A percentile compares a stretch with the other conserved stretches of the same genome.
phyloP scores from a whole-genome alignment of 352 stramenopile species.

The Peronospora farinosa region DNA sequence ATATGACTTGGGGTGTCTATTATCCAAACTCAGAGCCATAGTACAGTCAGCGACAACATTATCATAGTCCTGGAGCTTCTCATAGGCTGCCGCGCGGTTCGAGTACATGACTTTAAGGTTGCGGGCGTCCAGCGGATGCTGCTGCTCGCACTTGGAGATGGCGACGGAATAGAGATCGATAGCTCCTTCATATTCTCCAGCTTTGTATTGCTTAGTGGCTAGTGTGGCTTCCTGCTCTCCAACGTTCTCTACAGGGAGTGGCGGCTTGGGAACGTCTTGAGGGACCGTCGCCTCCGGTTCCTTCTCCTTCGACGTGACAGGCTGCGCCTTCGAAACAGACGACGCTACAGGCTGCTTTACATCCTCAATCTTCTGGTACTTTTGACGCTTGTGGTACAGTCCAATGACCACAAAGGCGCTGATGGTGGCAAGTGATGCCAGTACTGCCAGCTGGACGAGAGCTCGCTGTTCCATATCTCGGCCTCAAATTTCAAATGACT shows the following conservation, averaged over 20 bases:
- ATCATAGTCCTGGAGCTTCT: constrained; percentile 57
- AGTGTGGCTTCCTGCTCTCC: constrained; percentile 60
- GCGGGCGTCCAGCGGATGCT: constrained; percentile 49
- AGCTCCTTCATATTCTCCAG: constrained; percentile 53
- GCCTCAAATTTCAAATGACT: constrained; percentile 1
- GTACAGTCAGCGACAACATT: constrained; percentile 61
- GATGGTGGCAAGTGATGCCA: constrained; percentile 65
- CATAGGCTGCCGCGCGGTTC: constrained; percentile 70
- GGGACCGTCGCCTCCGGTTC: constrained; percentile 15
- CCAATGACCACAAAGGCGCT: constrained; percentile 49
- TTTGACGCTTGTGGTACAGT: constrained; percentile 38
- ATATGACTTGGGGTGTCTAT: constrained; percentile 71
- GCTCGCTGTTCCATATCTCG: constrained; percentile 41
- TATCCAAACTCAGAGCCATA: constrained; percentile 54
- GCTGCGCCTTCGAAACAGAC: constrained; percentile 13
- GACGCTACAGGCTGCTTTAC: constrained; percentile 30
- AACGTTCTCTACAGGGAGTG: constrained; percentile 19
- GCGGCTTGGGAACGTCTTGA: constrained; percentile 23
- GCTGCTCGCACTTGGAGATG: constrained; percentile 54
- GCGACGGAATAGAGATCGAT: constrained; percentile 65
- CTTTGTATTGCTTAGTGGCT: constrained; percentile 78
- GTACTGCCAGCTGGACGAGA: constrained; percentile 58
- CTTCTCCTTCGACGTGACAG: constrained; percentile 27
- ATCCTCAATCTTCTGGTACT: constrained; percentile 25
- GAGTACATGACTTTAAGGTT: constrained; percentile 86